Conservation (phyloP, 352 stramenopile genomes). For the Globisporangium echinulatum region DNA sequence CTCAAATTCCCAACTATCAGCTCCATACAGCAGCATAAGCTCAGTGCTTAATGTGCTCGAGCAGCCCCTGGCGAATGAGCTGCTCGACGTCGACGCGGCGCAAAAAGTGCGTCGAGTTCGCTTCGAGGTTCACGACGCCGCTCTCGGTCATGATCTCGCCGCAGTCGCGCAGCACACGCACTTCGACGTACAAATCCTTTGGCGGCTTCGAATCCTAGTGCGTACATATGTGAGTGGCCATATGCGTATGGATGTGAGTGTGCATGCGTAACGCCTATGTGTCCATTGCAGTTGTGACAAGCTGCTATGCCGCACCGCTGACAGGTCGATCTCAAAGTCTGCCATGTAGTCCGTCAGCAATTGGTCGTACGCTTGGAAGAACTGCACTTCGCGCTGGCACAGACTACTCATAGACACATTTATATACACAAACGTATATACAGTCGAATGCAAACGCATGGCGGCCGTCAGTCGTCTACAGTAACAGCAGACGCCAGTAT, state of each 20-base stretch:
- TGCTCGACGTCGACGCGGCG: conserved; percentile 82
- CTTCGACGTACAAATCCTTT: conserved; percentile 89
- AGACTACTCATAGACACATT: conserved; percentile 32
- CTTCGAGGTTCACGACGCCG: conserved; percentile 79
- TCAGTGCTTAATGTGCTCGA: conserved; percentile 80
- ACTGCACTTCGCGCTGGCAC: conserved; percentile 78
- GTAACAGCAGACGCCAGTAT: too few species aligned
- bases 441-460: too few species aligned
- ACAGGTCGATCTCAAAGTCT: conserved; percentile 82
- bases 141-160: conserved; percentile 90
- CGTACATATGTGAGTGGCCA: not conserved
- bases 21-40: too few species aligned
- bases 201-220: conserved; percentile 75
- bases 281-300: not conserved
- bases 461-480: too few species aligned
- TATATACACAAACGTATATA: not conserved
- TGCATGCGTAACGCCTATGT: not conserved
- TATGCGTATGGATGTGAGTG: not conserved
- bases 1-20: not conserved
- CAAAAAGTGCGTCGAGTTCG: conserved; percentile 86
- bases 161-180: conserved; percentile 84
- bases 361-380: conserved; percentile 90
- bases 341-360: conserved; percentile 88
- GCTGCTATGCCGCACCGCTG: conserved; percentile 33
- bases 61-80: conserved; percentile 74